Conservation (phyloP, 768 basidiomycete species). For the Rhizopogon vinicolor region DNA sequence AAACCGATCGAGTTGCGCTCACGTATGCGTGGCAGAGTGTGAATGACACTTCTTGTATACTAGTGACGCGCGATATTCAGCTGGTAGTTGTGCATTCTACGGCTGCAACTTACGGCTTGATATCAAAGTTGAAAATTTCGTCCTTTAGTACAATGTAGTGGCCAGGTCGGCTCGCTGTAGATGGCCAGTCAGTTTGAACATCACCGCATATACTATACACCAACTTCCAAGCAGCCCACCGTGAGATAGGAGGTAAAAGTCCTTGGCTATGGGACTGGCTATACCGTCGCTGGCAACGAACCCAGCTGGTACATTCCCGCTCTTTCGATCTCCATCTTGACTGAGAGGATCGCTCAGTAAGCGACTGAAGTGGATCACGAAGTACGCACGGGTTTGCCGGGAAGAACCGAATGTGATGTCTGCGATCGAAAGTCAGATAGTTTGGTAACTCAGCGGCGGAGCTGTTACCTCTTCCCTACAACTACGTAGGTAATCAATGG, state of each 20-base stretch:
- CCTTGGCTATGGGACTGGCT: slow-evolving; percentile 39
- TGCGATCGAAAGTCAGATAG: slow-evolving; percentile 10
- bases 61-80: slow-evolving; percentile 10
- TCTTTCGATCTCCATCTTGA: slow-evolving; percentile 27
- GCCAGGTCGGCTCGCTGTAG: slow-evolving; percentile 47
- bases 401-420: slow-evolving; percentile 54
- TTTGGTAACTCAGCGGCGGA: not conserved
- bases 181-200: not conserved
- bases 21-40: slow-evolving; percentile 50
- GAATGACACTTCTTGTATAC: slow-evolving; percentile 46
- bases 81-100: not conserved
- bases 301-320: slow-evolving; percentile 50
- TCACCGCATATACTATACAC: slow-evolving; percentile 2
- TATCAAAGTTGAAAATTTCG: slow-evolving; percentile 25
- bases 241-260: slow-evolving; percentile 58
- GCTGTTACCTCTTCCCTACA: slow-evolving; percentile 51
- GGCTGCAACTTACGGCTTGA: slow-evolving; percentile 22
- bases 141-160: slow-evolving; percentile 53
- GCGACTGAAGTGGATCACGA: not conserved
- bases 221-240: slow-evolving; percentile 49
- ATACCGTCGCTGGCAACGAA: slow-evolving; percentile 45
- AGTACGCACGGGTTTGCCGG: slow-evolving; percentile 20
- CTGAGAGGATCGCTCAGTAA: slow-evolving; percentile 8
- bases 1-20: slow-evolving; percentile 51
- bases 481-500: slow-evolving; percentile 52